Evolutionary conservation across 1,284 basidiomycete species (phyloP), one percentile per base, ranked within the genome.

Genomic region (Cystobasidium slooffiae): DNA sequence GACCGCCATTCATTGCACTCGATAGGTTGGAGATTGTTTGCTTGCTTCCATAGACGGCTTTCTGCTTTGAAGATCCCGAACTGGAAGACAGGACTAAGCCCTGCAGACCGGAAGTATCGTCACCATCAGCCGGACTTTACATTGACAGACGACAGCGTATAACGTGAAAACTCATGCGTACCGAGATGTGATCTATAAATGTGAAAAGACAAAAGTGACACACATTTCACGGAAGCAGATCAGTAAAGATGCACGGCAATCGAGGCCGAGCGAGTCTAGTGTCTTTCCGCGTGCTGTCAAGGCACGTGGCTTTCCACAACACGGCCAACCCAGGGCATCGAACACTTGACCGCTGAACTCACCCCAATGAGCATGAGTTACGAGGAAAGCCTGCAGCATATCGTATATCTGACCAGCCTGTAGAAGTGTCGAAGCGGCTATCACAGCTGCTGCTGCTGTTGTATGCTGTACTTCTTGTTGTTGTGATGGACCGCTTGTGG

Each of bases 121-220:
- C 47, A 51, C 20, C 47, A 51, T 14, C 47, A 51, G 31, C 31
- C 31, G 31, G 31, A 31, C 31, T 31, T 31, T 31, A 31, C 31
- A 5, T 31, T 31, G 31, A 31, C 31, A 31, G 31, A 31, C 31
- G 31, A 31, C 1, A 31, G 31, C 31, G 31, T 31, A 31, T 10
- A 56, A 3, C 31, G 20, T 5, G 31, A 14, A 20, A 51, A 22
- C 7, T 37, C 4, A 78, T 68, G 43, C 80, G 72, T n/a, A 78
- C 78, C 14, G 76, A 69, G 31, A 80, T 78, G 64, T 80, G 80
- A 72, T 81, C 80, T 49, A 79, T 75, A 41, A 62, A 72, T 14
- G 20, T n/a, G 52, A 47, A n/a, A 22, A 44, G 12, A 49, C 44
- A 31, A 67, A 43, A 39, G 46, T 49, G 22, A 12, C 41, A 59